Evolutionary conservation across 768 basidiomycete species (phyloP).

Genomic region (Boletus rex-veris): DNA sequence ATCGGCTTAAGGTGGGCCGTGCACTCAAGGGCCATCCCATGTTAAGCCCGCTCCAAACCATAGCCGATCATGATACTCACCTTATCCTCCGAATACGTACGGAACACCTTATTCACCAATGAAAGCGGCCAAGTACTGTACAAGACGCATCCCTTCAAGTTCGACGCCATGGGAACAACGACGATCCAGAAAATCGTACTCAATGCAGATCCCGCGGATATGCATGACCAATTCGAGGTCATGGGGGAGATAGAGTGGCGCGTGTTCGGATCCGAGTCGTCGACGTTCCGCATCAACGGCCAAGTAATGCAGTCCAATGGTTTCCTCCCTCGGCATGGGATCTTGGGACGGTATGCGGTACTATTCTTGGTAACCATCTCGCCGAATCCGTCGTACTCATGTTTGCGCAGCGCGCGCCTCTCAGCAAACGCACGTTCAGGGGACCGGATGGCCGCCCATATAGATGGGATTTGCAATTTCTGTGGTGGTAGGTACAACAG

Average conservation of each 20-base stretch:
- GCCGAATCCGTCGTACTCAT: background rate
- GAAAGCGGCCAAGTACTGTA: conserved; percentile 25
- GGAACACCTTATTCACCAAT: conserved; percentile 19
- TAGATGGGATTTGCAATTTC: conserved; percentile 26
- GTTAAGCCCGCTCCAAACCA: no score
- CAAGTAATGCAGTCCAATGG: conserved; percentile 21
- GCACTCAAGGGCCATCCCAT: no score
- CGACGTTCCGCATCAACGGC: conserved; percentile 29
- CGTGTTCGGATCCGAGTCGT: conserved; percentile 16
- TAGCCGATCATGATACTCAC: conserved; percentile 14
- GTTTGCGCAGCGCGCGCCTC: background rate
- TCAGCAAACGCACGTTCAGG: conserved; percentile 24
- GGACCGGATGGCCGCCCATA: conserved; percentile 32
- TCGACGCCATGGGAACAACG: conserved; percentile 10
- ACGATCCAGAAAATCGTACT: conserved; percentile 20
- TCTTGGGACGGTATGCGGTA: conserved; percentile 12
- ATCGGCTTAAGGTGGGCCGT: no score
- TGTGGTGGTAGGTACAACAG: conserved; percentile 2
- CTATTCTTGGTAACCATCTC: background rate
- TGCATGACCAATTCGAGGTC: conserved; percentile 26
- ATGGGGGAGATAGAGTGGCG: conserved; percentile 36
- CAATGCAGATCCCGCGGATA: conserved; percentile 14
- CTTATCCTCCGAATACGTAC: conserved; percentile 18
- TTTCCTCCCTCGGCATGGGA: conserved; percentile 21
- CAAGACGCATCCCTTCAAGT: conserved; percentile 18